Percentiles rank a stretch among this genome's conserved stretches.
Evolutionary conservation across 805 yeast species (phyloP).

Genomic region (Komagataella populi): DNA sequence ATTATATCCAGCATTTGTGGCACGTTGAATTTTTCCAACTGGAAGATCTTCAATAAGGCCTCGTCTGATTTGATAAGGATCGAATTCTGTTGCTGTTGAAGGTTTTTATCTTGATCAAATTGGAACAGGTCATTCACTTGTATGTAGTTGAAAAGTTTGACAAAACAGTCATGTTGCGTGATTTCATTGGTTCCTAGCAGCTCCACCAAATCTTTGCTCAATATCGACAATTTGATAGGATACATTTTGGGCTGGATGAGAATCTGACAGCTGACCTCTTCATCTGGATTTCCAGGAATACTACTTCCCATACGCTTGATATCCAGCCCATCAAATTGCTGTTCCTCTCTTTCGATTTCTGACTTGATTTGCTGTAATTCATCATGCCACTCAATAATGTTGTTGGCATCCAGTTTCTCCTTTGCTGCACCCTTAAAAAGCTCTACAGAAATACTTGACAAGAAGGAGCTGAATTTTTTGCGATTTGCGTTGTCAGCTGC

Average conservation of each 20-base stretch:
- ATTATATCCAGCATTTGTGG: constrained; percentile 60
- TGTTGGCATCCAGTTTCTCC: constrained; percentile 11
- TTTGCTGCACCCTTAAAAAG: constrained; percentile 17
- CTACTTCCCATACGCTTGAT: constrained; percentile 62
- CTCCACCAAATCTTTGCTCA: constrained; percentile 46
- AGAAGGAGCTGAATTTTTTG: constrained; percentile 61
- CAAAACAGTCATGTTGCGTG: constrained; percentile 70
- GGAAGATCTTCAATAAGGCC: constrained; percentile 28
- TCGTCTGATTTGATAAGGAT: constrained; percentile 27
- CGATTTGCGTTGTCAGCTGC: constrained; percentile 33
- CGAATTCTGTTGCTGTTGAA: constrained; percentile 8
- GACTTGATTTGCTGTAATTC: constrained; percentile 21
- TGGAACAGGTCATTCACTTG: constrained; percentile 22
- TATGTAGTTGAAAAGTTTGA: constrained; percentile 20
- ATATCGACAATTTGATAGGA: constrained; percentile 52
- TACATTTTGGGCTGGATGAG: constrained; percentile 72
- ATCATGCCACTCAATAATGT: constrained; percentile 85
- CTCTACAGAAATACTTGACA: constrained; percentile 79
- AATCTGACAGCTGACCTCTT: constrained; percentile 52
- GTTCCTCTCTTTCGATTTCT: constrained; percentile 16
- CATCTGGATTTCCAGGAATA: constrained; percentile 16
- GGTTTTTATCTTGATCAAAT: constrained; percentile 8
- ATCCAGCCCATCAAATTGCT: constrained; percentile 78
- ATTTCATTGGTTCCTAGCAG: constrained; percentile 68
- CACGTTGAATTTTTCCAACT: constrained; percentile 43